These are phyloP conservation scores for Nidularia pulvinata DNA, from an alignment of 768 basidiomycete genomes.

Conservation along the genomic window DNA sequence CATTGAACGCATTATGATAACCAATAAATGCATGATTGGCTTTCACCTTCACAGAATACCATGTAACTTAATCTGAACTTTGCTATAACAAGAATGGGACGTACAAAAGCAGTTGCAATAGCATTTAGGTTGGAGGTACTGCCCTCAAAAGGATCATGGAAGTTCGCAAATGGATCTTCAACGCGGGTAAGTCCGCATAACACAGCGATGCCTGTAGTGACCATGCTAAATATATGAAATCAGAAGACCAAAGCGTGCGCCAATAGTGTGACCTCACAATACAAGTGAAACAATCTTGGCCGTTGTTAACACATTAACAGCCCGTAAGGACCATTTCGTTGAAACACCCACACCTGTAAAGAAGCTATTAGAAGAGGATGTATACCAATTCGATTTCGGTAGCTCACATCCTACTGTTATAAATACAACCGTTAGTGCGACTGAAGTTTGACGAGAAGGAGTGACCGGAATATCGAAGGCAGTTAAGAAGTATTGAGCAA, in stretches of 20 bases:
- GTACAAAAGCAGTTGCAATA: constrained; percentile 28
- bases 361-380: no score
- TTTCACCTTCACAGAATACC: constrained; percentile 19
- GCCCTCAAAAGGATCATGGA: constrained; percentile 55
- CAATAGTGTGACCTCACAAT: constrained; percentile 16
- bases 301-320: constrained; percentile 24
- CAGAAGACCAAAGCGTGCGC: neutral
- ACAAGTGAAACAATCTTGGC: constrained; percentile 24
- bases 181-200: constrained; percentile 53
- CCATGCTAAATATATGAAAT: constrained; percentile 25
- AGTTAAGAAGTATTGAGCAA: constrained; percentile 33
- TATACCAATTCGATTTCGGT: neutral
- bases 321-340: constrained; percentile 30
- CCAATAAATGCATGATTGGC: constrained; percentile 28
- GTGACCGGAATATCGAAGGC: constrained; percentile 27
- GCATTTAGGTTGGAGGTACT: constrained; percentile 43
- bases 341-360: constrained; percentile 25
- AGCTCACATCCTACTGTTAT: constrained; percentile 20
- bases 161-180: constrained; percentile 53
- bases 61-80: neutral
- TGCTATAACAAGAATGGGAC: neutral
- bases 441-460: constrained; percentile 17
- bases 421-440: constrained; percentile 18
- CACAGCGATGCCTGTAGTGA: constrained; percentile 57
- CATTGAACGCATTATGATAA: constrained; percentile 39